Conservation (phyloP, 2,329 filamentous ascomycete genomes). For the Pseudogymnoascus sp. region DNA sequence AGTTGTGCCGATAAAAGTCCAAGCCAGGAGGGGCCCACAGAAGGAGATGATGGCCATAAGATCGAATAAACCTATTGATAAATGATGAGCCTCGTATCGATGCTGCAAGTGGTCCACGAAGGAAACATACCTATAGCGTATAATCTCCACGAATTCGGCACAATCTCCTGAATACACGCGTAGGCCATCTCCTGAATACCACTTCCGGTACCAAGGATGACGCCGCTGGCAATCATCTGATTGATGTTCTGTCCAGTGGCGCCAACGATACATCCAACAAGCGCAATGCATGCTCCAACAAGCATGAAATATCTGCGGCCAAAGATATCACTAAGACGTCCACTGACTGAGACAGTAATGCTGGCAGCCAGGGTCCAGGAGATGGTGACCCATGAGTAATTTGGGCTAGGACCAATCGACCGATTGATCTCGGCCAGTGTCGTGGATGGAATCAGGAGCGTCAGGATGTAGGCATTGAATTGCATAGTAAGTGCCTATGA, state of each 20-base stretch:
- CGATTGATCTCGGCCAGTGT: constrained; percentile 30
- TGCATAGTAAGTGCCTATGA: constrained; percentile 5
- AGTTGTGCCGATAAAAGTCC: constrained; percentile 7
- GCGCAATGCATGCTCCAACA: constrained; percentile 27
- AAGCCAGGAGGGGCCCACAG: too few species aligned
- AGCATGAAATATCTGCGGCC: constrained; percentile 33
- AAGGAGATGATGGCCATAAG: too few species aligned
- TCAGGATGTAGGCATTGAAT: constrained; percentile 29
- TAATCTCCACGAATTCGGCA: constrained; percentile 30
- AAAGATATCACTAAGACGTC: constrained; percentile 34
- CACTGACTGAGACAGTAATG: constrained; percentile 29
- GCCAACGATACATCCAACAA: constrained; percentile 32
- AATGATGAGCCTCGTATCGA: too few species aligned
- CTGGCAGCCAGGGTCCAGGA: constrained; percentile 28
- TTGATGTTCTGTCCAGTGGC: constrained; percentile 32
- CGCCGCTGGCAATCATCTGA: constrained; percentile 34
- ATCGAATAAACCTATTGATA: too few species aligned
- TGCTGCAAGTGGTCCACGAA: not conserved
- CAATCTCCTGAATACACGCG: constrained; percentile 30
- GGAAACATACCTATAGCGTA: constrained; percentile 9
- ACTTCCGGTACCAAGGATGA: constrained; percentile 33
- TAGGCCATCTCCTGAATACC: constrained; percentile 33
- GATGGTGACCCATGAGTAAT: constrained; percentile 31
- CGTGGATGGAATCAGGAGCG: constrained; percentile 29
- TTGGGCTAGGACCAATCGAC: constrained; percentile 28